Evolutionary conservation across 139 green algal genomes (phyloP).

Genomic region (Chlorella sp.): DNA sequence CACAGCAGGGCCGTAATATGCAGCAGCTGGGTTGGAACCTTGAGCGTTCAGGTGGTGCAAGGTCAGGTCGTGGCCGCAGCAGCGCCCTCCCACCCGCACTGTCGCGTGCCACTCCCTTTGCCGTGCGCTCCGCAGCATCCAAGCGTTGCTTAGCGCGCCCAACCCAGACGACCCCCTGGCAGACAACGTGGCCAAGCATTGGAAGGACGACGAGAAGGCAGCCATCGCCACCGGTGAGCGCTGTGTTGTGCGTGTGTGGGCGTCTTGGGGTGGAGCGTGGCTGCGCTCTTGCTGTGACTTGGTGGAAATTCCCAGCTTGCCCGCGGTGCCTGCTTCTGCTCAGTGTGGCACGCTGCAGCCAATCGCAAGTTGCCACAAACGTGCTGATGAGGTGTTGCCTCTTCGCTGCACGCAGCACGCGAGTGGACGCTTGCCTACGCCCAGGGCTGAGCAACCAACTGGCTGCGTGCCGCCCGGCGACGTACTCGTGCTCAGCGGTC

Average conservation of each 20-base stretch:
- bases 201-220: slow-evolving; percentile 89
- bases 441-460: not conserved
- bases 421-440: not conserved
- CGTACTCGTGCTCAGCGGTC: no score
- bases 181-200: slow-evolving; percentile 95
- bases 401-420: not conserved
- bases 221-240: slow-evolving; percentile 62
- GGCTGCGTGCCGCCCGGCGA: no score
- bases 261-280: no score
- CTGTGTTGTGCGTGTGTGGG: no score
- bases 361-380: not conserved
- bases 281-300: not conserved
- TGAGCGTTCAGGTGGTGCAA: no score
- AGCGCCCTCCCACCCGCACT: no score
- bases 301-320: not conserved
- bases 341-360: no score
- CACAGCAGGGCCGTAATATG: no score
- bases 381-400: not conserved
- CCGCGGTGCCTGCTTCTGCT: no score
- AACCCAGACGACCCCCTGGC: slow-evolving; percentile 98
- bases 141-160: slow-evolving; percentile 92
- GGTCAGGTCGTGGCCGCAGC: no score
- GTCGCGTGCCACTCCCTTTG: no score
- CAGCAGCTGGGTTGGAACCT: no score
- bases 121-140: slow-evolving; percentile 79